A percentile compares a stretch with the other conserved stretches of the same genome.
Conservation (phyloP, 2,329 filamentous ascomycete species). For the Aspergillus quadrilineatus region DNA sequence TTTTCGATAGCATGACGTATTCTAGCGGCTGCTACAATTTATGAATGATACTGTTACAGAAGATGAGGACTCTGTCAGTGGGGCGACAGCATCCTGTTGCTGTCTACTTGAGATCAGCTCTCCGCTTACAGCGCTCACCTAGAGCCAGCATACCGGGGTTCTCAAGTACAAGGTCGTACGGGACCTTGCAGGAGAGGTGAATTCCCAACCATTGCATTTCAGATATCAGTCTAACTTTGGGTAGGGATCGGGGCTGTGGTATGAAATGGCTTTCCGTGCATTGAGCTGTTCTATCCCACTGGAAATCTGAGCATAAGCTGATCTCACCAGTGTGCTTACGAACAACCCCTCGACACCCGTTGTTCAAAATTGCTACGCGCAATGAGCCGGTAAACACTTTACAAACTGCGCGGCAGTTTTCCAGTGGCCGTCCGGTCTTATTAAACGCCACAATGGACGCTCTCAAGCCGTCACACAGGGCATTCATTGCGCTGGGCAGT, state of each 20-base stretch:
- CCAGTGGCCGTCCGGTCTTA: conserved; percentile 7
- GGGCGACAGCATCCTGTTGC: conserved; percentile 17
- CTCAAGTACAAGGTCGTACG: conserved; percentile 9
- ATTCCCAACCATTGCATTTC: conserved; percentile 10
- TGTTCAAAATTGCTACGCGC: not conserved
- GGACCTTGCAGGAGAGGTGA: conserved; percentile 19
- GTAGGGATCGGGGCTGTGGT: conserved; percentile 18
- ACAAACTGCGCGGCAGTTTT: conserved; percentile 12
- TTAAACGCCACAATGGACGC: conserved; percentile 22
- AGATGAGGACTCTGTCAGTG: conserved; percentile 14
- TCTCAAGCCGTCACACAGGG: conserved; percentile 42
- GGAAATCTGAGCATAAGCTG: not conserved
- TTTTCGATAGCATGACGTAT: conserved; percentile 6
- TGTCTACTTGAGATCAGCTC: conserved; percentile 7
- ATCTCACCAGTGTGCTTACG: not conserved
- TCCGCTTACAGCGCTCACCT: not conserved
- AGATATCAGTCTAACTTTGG: conserved; percentile 4
- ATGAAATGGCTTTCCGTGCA: not conserved
- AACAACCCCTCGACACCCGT: not conserved
- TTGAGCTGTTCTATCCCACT: not conserved
- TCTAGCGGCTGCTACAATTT: not conserved
- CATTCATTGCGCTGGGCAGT: conserved; percentile 86
- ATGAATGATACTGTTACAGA: not conserved
- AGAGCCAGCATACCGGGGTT: not conserved
- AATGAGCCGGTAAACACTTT: conserved; percentile 9